Base-by-base conservation (phyloP, 2,329 filamentous ascomycete species). In the Tolypocladium capitatum region DNA sequence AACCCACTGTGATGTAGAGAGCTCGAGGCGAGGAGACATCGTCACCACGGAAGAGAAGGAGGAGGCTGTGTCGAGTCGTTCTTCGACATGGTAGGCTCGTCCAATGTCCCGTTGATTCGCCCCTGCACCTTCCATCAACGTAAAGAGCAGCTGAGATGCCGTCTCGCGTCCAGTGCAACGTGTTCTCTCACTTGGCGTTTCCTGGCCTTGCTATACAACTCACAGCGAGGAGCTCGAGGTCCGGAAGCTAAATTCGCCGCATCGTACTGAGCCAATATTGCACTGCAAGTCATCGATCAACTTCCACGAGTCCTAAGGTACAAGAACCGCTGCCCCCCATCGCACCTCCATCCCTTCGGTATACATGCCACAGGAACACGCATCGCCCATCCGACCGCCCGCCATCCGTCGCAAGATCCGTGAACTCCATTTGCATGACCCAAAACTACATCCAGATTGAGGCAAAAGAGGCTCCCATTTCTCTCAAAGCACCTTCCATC, bases 381-480 rank as follows among this genome's bases (percentile, higher is more conserved):
- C 45, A 21, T 48, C 51, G 41, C 48, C 47, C 43, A 31, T 32
- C 48, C 46, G 47, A 33, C 41, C 46, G 46, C 47, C 36, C 43
- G 46, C 46, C 51, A 24, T 46, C 45, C 48, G 24, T 41, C 31
- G 48, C 49, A 58, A 60, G 55, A 62, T 63, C 63, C 61, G 55
- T 53, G 54, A 60, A 65, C 63, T 65, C 63, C 63, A 56, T 58
- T 59, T 62, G 58, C 62, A 63, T 65, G 59, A 63, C 55, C 62
- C 60, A 63, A 65, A 65, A 64, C 61, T 63, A 65, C 61, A 65
- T 65, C 63, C 63, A 65, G 63, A 63, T 64, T 56, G 36, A 46
- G 48, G 44, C 45, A 49, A 49, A 47, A 40, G 48, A 35, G 33
- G 32, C 35, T 45, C 43, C 46, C 24, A 45, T 35, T 27, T 44